These are phyloP conservation scores for Chimonanthus praecox DNA, from an alignment of 164 flowering plant species.

Conservation along the genomic window DNA sequence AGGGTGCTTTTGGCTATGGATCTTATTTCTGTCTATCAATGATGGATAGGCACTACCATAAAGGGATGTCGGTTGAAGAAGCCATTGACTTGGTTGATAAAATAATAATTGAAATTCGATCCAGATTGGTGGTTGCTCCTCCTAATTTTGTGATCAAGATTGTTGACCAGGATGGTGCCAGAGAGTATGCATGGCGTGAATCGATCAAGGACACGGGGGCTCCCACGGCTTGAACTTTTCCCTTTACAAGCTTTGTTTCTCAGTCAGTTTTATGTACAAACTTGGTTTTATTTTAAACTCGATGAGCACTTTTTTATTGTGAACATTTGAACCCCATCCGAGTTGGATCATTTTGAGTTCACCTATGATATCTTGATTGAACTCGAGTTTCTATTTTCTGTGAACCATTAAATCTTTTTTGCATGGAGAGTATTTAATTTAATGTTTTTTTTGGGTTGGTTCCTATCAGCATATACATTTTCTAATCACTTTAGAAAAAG, in stretches of 20 bases:
- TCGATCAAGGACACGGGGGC: slow-evolving; percentile 46
- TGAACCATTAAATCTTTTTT: no score
- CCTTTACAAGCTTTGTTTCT: not conserved
- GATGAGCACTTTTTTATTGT: no score
- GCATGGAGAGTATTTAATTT: no score
- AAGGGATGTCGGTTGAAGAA: slow-evolving; percentile 80
- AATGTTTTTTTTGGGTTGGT: no score
- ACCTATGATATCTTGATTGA: no score
- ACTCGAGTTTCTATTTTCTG: no score
- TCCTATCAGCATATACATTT: no score
- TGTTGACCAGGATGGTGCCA: slow-evolving; percentile 92
- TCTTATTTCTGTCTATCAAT: slow-evolving; percentile 80
- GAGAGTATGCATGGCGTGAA: slow-evolving; percentile 87
- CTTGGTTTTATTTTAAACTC: no score
- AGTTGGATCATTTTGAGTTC: no score
- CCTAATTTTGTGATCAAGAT: slow-evolving; percentile 95
- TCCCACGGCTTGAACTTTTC: slow-evolving; percentile 24
- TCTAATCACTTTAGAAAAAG: no score
- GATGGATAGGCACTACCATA: slow-evolving; percentile 94
- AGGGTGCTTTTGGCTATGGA: slow-evolving; percentile 96
- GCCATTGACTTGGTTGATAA: slow-evolving; percentile 80
- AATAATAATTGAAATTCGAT: slow-evolving; percentile 77
- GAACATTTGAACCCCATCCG: no score
- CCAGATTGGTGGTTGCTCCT: slow-evolving; percentile 90
- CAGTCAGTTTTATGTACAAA: no score